Conservation (phyloP, 2,329 filamentous ascomycete genomes). For the Pseudocercospora cruenta region DNA sequence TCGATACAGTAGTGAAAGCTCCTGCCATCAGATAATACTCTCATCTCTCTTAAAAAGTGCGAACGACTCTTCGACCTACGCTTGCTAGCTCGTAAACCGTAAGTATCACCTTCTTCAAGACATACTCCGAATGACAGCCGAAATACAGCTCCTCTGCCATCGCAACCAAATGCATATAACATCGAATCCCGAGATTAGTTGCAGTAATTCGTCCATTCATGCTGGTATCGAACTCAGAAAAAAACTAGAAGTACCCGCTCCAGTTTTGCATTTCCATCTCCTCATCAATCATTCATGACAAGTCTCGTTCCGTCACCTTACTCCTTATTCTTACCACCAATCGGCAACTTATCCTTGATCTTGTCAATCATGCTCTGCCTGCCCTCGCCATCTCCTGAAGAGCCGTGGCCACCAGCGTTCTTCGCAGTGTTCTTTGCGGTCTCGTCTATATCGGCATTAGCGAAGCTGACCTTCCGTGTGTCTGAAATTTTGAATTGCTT, state of each 20-base stretch:
- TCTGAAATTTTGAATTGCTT: constrained; percentile 20
- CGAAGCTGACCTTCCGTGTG: background rate
- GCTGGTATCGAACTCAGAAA: background rate
- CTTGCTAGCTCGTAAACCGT: too few species aligned
- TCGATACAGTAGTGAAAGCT: background rate
- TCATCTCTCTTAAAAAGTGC: too few species aligned
- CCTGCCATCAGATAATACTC: background rate
- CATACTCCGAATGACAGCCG: too few species aligned
- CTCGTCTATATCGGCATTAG: constrained; percentile 19
- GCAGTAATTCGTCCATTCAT: background rate
- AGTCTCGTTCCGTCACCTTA: too few species aligned
- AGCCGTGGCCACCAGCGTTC: constrained; percentile 33
- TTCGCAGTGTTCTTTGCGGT: constrained; percentile 34
- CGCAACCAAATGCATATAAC: background rate
- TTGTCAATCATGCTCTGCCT: constrained; percentile 35
- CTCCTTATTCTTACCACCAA: constrained; percentile 26
- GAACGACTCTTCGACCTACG: too few species aligned
- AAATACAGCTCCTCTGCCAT: too few species aligned
- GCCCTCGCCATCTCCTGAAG: constrained; percentile 16
- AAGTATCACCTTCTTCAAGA: too few species aligned
- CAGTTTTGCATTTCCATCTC: background rate
- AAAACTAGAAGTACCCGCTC: background rate
- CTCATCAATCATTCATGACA: background rate
- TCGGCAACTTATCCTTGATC: constrained; percentile 34
- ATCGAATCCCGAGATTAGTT: background rate